Evolutionary conservation across 2,329 filamentous ascomycete genomes (phyloP).

Genomic region (Hypoxylon sp.): DNA sequence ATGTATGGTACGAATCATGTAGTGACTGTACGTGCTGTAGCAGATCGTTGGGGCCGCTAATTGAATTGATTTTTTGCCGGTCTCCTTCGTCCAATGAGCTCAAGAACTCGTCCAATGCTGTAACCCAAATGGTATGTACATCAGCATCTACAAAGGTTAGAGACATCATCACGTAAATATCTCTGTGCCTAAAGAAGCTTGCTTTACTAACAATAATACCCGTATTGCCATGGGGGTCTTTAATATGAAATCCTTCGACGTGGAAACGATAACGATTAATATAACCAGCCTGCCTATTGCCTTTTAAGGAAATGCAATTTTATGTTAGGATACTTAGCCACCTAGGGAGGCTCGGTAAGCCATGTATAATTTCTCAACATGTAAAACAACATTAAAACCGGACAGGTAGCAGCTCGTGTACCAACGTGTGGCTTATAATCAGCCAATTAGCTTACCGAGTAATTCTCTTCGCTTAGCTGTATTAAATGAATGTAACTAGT

Average conservation of each 20-base stretch:
- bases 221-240: not conserved
- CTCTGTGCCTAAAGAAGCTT: not conserved
- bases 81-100: slow-evolving; percentile 1
- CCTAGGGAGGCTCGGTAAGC: too few species aligned
- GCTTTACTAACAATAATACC: not conserved
- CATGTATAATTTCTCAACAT: too few species aligned
- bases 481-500: too few species aligned
- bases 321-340: too few species aligned
- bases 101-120: slow-evolving; percentile 5
- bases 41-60: not conserved
- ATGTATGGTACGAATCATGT: not conserved
- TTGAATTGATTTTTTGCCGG: not conserved
- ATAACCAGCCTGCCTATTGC: not conserved
- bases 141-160: not conserved
- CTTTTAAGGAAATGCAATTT: too few species aligned
- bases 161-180: not conserved
- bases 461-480: too few species aligned
- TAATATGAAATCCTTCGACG: not conserved
- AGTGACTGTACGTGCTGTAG: slow-evolving; percentile 7
- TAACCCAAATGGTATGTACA: slow-evolving; percentile 8
- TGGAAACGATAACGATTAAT: not conserved
- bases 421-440: too few species aligned
- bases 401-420: too few species aligned
- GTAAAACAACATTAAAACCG: too few species aligned
- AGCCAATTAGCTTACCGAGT: too few species aligned